phyloP scores from a whole-genome alignment of 768 basidiomycete species.

The Macrolepiota fuliginosa region DNA sequence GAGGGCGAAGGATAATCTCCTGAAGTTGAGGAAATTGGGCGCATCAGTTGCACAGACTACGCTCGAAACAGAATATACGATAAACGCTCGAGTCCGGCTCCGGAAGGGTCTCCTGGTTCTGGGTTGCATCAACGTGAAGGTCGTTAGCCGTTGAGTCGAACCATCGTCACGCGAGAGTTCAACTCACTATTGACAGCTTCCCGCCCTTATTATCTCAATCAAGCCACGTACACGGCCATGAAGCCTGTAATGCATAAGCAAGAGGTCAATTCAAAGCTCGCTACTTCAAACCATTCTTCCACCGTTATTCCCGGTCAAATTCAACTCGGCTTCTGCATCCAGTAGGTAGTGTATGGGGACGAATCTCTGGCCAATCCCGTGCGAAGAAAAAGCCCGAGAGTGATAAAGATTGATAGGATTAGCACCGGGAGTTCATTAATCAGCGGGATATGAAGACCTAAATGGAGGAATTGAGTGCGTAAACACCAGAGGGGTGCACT shows the following conservation, averaged over 20 bases:
- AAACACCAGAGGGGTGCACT: neutral
- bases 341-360: neutral
- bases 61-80: neutral
- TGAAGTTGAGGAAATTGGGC: neutral
- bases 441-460: neutral
- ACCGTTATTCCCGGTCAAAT: neutral
- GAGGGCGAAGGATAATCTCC: neutral
- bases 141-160: neutral
- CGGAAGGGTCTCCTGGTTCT: neutral
- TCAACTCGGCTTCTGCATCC: neutral
- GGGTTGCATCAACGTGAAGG: neutral
- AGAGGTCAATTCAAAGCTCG: neutral
- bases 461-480: too few species aligned
- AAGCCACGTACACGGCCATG: neutral
- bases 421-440: neutral
- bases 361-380: neutral
- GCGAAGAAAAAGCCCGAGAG: neutral
- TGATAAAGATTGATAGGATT: neutral
- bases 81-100: neutral
- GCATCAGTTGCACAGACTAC: neutral
- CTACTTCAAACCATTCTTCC: neutral
- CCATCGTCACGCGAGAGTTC: neutral
- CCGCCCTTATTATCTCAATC: neutral
- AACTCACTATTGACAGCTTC: neutral
- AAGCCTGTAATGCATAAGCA: neutral